Base-by-base conservation (phyloP, 1,139 yeast genomes). In the Yamadazyma jaroonii region DNA sequence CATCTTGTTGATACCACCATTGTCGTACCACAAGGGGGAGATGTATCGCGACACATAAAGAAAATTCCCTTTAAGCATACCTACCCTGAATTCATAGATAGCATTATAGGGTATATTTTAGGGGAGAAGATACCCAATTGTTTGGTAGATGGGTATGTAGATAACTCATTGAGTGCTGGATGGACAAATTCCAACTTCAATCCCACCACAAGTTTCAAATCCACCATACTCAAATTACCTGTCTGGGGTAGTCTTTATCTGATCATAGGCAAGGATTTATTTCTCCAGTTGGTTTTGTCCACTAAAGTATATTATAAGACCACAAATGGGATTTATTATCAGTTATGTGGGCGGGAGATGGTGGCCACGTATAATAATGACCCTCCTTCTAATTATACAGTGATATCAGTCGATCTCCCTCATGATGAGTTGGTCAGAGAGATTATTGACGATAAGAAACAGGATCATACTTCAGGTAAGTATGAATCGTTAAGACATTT, bases 161-260 rank as follows among this genome's bases (percentile, higher is more conserved):
- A 56, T 29, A 52, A 54, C 9, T 32, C 35, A 1, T 3, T 29
- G 11, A 3, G 42, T 27, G 39, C 44, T 21, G 34, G 34, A 8
- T 46, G 49, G 42, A 44, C 53, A 10, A 37, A 48, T 7, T 41
- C 39, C 6, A 34, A 43, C 25, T 42, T 44, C 25, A 62, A 55
- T 38, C 58, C 62, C 0, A 44, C 40, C 17, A 50, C 52, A 1
- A 63, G 57, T 34, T 59, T 62, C 34, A 52, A 49, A 23, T 54
- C 54, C 6, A 62, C 57, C 33, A 41, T 46, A 3, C 44, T 75
- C 21, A 72, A 72, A 39, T 47, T 58, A 2, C 47, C 57, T 5
- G 42, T 50, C n/a, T 73, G 79, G 71, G 58, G 60, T 14, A 44
- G 52, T 6, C 40, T 74, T 0, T 66, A 54, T 39, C 36, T 39